Percentiles rank a stretch among this genome's conserved stretches.
Evolutionary conservation across 768 basidiomycete genomes (phyloP).

Genomic region (Mycena capillaripes): DNA sequence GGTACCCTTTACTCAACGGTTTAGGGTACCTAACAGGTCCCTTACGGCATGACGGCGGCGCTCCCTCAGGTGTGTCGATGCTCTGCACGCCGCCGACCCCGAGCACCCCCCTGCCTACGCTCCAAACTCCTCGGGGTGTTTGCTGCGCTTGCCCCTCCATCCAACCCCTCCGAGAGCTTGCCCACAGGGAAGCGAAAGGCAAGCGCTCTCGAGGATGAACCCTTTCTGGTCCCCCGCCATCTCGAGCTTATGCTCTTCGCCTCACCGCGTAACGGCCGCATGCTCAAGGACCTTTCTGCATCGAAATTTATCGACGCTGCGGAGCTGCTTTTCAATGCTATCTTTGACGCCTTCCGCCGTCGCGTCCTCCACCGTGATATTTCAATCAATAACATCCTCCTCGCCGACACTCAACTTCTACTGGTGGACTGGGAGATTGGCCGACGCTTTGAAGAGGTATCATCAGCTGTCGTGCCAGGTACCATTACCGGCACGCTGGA

Average conservation of each 20-base stretch:
- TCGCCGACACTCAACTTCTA: slow-evolving; percentile 4
- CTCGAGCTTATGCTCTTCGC: slow-evolving; percentile 16
- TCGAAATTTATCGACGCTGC: slow-evolving; percentile 9
- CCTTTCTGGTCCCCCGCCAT: slow-evolving; percentile 12
- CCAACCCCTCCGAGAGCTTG: not conserved
- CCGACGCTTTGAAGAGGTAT: slow-evolving; percentile 8
- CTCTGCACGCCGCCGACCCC: not conserved
- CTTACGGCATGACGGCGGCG: too few relatives aligned
- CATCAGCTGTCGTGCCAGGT: not conserved
- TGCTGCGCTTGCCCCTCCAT: slow-evolving; percentile 9
- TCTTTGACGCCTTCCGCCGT: slow-evolving; percentile 27
- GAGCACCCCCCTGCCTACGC: slow-evolving; percentile 13
- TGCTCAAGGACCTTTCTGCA: not conserved
- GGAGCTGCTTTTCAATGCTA: slow-evolving; percentile 2
- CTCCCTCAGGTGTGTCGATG: too few relatives aligned
- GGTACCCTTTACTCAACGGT: too few relatives aligned
- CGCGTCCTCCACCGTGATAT: slow-evolving; percentile 22
- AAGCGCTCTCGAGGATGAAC: not conserved
- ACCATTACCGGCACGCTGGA: slow-evolving; percentile 22
- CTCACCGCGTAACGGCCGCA: slow-evolving; percentile 11
- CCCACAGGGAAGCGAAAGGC: not conserved
- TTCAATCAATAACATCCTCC: slow-evolving; percentile 13
- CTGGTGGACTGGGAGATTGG: slow-evolving; percentile 25
- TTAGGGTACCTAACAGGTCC: too few relatives aligned
- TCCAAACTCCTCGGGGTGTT: slow-evolving; percentile 20